Conservation (phyloP, 805 yeast genomes). For the Barnettozyma californica region DNA sequence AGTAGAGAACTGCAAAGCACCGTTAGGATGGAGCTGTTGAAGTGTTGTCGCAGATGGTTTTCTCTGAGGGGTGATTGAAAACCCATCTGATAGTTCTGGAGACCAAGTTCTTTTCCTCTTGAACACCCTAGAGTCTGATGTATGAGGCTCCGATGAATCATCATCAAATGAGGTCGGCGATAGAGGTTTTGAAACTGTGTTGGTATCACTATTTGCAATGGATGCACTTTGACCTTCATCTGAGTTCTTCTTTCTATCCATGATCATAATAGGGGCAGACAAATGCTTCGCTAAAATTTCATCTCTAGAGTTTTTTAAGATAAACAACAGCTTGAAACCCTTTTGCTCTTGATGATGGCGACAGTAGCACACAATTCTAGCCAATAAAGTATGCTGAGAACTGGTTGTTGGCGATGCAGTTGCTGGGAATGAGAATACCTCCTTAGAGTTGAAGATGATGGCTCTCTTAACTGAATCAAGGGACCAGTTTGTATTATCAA, state of each 20-base stretch:
- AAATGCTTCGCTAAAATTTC: slow-evolving; percentile 65
- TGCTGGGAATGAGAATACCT: slow-evolving; percentile 68
- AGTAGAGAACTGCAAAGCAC: slow-evolving; percentile 1
- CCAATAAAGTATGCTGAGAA: slow-evolving; percentile 35
- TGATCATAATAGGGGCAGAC: slow-evolving; percentile 77
- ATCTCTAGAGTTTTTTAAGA: slow-evolving; percentile 56
- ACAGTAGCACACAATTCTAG: slow-evolving; percentile 92
- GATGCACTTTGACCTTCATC: slow-evolving; percentile 13
- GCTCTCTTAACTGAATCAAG: slow-evolving; percentile 73
- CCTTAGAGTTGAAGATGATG: slow-evolving; percentile 86
- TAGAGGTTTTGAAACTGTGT: slow-evolving; percentile 31
- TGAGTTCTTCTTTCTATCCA: slow-evolving; percentile 72
- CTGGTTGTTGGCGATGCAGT: slow-evolving; percentile 21
- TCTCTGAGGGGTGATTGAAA: slow-evolving; percentile 33
- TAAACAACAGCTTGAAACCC: slow-evolving; percentile 74
- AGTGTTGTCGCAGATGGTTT: slow-evolving; percentile 32
- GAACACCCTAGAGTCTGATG: slow-evolving; percentile 33
- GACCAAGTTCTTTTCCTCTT: slow-evolving; percentile 43
- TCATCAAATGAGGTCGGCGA: slow-evolving; percentile 63
- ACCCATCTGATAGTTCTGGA: slow-evolving; percentile 29
- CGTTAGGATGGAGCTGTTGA: slow-evolving; percentile 15
- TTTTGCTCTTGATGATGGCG: slow-evolving; percentile 87
- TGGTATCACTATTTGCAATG: slow-evolving; percentile 16
- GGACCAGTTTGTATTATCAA: slow-evolving; percentile 74
- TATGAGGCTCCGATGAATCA: slow-evolving; percentile 48